Base-by-base conservation (phyloP, 164 flowering plant species). In the Tetrastigma voinierianum region DNA sequence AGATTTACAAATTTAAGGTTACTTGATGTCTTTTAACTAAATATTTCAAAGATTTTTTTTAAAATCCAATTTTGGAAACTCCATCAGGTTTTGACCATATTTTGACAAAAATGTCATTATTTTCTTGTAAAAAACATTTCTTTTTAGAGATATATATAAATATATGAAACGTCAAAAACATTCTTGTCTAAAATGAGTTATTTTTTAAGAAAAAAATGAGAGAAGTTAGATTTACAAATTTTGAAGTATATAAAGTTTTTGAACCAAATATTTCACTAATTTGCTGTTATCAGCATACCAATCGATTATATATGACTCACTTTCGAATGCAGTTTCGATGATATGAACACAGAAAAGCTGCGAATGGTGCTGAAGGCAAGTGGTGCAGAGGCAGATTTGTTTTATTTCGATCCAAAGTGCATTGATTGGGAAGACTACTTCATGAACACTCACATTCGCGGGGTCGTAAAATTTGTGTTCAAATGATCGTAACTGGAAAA, bases 381-480 rank as follows among this genome's bases (percentile, higher is more conserved):
- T 17, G 59, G 52, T 2, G 19, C 48, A 43, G 79, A 76, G 8
- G 53, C 63, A 4, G 69, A 79, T n/a, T 1, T 65, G 17, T 79
- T 76, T 51, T 64, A 66, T 69, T 70, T 76, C 49, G 77, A 79
- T 44, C 75, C 82, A 0, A 70, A 57, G 59, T 12, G 57, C 60
- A 64, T 78, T 10, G 55, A 75, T 11, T 75, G 81, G 81, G 74
- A 78, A 19, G 73, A 73, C 32, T 79, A 76, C 59, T 61, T 73
- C 20, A 48, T 70, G 57, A 71, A 79, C 24, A 61, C 25, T 32
- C 82, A 78, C 57, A 49, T 78, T 44, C 82, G 77, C n/a, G 82
- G 78, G 1, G 18, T 67, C 47, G 75, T 67, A 2, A 73, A 79
- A 53, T 62, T 67, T 53, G 65, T 72, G 13, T 46, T 70, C 67